Percentiles rank a stretch among this genome's conserved stretches.
These are phyloP conservation scores for Filobasidium wieringae DNA, from an alignment of 768 basidiomycete genomes.

Conservation along the genomic window DNA sequence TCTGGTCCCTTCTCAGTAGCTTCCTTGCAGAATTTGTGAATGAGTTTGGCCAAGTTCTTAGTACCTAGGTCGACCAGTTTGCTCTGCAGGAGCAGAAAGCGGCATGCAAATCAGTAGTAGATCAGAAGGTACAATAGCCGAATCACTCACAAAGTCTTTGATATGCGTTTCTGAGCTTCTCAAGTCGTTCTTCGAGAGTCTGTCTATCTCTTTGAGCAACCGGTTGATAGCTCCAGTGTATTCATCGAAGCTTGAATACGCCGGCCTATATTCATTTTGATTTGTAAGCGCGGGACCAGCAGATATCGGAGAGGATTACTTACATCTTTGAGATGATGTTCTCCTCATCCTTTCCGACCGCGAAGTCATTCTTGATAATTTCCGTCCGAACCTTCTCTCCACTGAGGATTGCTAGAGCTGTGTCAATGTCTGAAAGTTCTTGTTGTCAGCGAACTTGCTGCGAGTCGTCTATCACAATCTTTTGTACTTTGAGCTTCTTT, in stretches of 20 bases:
- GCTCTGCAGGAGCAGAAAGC: constrained; percentile 16
- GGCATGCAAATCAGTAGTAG: background rate
- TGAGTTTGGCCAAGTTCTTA: constrained; percentile 25
- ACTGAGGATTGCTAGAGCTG: constrained; percentile 15
- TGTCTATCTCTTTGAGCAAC: constrained; percentile 29
- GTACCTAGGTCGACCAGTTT: constrained; percentile 30
- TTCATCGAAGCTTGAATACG: constrained; percentile 22
- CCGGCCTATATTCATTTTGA: background rate
- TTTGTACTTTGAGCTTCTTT: constrained; percentile 31
- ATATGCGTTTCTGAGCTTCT: constrained; percentile 28
- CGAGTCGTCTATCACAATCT: background rate
- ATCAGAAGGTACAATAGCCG: background rate
- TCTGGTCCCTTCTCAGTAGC: constrained; percentile 21
- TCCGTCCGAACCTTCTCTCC: constrained; percentile 11
- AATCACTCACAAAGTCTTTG: constrained; percentile 25
- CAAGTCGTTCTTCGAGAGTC: constrained; percentile 25
- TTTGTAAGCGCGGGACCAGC: background rate
- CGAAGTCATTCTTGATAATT: constrained; percentile 26
- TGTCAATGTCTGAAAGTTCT: constrained; percentile 23
- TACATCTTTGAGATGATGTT: constrained; percentile 23
- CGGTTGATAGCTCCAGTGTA: constrained; percentile 30
- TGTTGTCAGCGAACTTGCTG: too few relatives aligned
- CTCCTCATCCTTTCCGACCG: constrained; percentile 28
- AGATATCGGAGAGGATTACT: background rate
- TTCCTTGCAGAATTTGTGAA: constrained; percentile 26